A percentile compares a stretch with the other conserved stretches of the same genome.
Evolutionary conservation across 352 stramenopile genomes (phyloP).

Genomic region (Pythium volutum): DNA sequence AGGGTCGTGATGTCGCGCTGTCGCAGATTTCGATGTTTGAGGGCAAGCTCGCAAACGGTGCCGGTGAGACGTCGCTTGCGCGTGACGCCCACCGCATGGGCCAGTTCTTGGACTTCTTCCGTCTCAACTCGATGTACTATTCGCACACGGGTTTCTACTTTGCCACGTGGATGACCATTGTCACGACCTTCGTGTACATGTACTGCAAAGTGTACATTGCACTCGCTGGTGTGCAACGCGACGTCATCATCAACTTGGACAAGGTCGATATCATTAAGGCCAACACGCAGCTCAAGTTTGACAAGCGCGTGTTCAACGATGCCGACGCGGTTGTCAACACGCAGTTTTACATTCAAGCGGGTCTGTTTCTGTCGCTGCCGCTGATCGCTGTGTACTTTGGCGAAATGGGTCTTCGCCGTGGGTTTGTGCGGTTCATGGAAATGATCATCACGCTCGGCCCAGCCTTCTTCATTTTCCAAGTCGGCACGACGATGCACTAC

Average conservation of each 20-base stretch:
- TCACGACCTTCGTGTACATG: constrained; percentile 85
- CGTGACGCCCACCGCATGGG: constrained; percentile 79
- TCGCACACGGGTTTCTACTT: constrained; percentile 90
- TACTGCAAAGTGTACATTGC: constrained; percentile 86
- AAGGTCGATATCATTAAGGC: constrained; percentile 66
- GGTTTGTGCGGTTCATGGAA: constrained; percentile 64
- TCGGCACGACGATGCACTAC: constrained; percentile 85
- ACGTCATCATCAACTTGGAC: constrained; percentile 84
- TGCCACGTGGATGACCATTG: constrained; percentile 80
- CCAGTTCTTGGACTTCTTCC: constrained; percentile 78
- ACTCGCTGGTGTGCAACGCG: constrained; percentile 62
- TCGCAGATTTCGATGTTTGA: constrained; percentile 89
- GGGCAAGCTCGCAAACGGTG: constrained; percentile 84
- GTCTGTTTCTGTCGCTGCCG: constrained; percentile 79
- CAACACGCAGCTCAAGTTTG: constrained; percentile 60
- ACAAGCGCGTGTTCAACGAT: constrained; percentile 61
- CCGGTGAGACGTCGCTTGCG: constrained; percentile 76
- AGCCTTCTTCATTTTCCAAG: constrained; percentile 88
- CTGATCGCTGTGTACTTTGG: constrained; percentile 82
- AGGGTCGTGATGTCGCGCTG: constrained; percentile 83
- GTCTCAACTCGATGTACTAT: constrained; percentile 89
- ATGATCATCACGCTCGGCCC: constrained; percentile 76
- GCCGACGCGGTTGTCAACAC: constrained; percentile 78
- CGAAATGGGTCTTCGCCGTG: constrained; percentile 51
- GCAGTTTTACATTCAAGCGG: constrained; percentile 86